These are phyloP conservation scores for Coemansia sp. DNA, from an alignment of 192 early-diverging fungal species.

Conservation along the genomic window DNA sequence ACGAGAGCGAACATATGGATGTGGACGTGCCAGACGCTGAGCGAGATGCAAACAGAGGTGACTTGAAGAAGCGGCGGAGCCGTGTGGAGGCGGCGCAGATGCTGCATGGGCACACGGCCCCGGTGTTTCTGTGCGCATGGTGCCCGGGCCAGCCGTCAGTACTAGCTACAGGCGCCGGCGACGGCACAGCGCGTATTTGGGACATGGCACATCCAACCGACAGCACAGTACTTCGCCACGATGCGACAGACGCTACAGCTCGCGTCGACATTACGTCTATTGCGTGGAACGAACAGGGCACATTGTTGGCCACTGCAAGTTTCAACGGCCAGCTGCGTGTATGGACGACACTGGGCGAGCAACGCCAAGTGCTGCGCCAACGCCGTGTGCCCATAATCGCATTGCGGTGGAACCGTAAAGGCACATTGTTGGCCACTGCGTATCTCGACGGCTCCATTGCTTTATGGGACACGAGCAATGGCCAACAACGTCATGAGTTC, in stretches of 20 bases:
- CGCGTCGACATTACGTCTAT: slow-evolving; percentile 78
- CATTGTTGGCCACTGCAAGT: slow-evolving; percentile 77
- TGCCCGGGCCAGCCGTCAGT: slow-evolving; percentile 61
- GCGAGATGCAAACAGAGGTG: slow-evolving; percentile 4
- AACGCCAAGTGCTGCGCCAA: slow-evolving; percentile 58
- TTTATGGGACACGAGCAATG: slow-evolving; percentile 80
- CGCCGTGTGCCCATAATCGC: slow-evolving; percentile 81
- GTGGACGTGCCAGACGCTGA: slow-evolving; percentile 47
- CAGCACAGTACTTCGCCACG: slow-evolving; percentile 57
- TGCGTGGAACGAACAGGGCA: slow-evolving; percentile 81
- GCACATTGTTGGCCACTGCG: slow-evolving; percentile 69
- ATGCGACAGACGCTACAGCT: slow-evolving; percentile 37
- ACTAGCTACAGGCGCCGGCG: slow-evolving; percentile 72
- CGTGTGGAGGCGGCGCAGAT: slow-evolving; percentile 51
- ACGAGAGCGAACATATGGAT: slow-evolving; percentile 25
- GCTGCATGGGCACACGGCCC: slow-evolving; percentile 65
- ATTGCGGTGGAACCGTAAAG: slow-evolving; percentile 82
- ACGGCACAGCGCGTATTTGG: slow-evolving; percentile 88
- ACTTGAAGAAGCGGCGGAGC: no score
- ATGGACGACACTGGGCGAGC: slow-evolving; percentile 69
- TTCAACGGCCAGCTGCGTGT: slow-evolving; percentile 83
- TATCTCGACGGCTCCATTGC: slow-evolving; percentile 76
- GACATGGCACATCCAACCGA: slow-evolving; percentile 58
- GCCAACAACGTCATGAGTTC: slow-evolving; percentile 55
- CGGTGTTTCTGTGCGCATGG: slow-evolving; percentile 80